Evolutionary conservation across 345 rosid genomes (phyloP).

Genomic region (Noccaea caerulescens): DNA sequence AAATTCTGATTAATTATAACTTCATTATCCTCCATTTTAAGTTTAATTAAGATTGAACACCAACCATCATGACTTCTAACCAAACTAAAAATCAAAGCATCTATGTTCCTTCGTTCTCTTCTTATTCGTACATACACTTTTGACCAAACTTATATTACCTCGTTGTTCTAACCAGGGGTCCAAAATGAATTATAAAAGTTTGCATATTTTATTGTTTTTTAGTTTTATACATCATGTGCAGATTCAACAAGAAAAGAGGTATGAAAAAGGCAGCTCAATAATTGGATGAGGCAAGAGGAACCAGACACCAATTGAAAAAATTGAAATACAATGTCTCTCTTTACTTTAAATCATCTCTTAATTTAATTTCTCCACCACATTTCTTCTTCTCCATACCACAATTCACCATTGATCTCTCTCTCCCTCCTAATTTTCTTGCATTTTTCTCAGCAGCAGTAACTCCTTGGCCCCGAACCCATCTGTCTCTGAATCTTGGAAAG

Average conservation of each 20-base stretch:
- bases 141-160: background rate
- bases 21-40: conserved; percentile 10
- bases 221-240: background rate
- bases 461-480: conserved; percentile 41
- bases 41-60: conserved; percentile 10
- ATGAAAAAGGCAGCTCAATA: conserved; percentile 37
- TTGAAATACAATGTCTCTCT: conserved; percentile 34
- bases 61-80: conserved; percentile 15
- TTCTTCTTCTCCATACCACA: conserved; percentile 38
- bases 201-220: background rate
- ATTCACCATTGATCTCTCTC: conserved; percentile 1
- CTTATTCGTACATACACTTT: background rate
- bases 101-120: background rate
- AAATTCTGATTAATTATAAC: conserved; percentile 5
- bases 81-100: background rate
- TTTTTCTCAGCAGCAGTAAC: conserved; percentile 38
- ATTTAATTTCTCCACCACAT: conserved; percentile 30
- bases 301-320: conserved; percentile 31
- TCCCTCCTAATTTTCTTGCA: conserved; percentile 1
- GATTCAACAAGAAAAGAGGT: conserved; percentile 33
- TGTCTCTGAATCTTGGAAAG: conserved; percentile 35
- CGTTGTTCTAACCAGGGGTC: conserved; percentile 5
- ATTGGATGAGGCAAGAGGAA: conserved; percentile 43
- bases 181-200: background rate
- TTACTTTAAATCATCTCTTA: conserved; percentile 23